phyloP scores from a whole-genome alignment of 2,329 filamentous ascomycete genomes.

The Neonectria faginata region DNA sequence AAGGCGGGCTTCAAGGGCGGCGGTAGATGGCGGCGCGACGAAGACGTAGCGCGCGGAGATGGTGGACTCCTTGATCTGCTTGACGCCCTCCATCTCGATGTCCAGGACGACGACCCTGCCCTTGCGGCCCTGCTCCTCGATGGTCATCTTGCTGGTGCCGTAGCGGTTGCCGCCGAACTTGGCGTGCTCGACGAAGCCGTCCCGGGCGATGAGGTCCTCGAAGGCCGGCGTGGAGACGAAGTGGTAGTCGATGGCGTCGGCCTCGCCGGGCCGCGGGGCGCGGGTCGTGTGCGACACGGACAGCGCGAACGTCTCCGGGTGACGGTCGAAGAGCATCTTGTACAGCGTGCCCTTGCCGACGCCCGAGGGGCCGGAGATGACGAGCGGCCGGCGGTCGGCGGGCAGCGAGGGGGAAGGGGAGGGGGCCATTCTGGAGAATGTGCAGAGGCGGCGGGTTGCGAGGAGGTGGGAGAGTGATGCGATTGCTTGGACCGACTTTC shows the following conservation, averaged over 20 bases:
- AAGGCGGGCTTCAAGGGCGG: conserved; percentile 79
- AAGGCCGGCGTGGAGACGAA: conserved; percentile 77
- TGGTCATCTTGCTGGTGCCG: conserved; percentile 84
- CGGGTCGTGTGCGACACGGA: conserved; percentile 84
- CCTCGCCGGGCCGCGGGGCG: conserved; percentile 78
- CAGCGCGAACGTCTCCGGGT: conserved; percentile 65
- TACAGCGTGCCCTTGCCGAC: conserved; percentile 86
- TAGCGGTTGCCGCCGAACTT: conserved; percentile 89
- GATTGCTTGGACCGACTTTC: neutral
- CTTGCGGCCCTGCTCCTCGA: conserved; percentile 78
- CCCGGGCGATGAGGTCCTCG: conserved; percentile 70
- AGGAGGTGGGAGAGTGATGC: neutral
- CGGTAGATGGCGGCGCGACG: conserved; percentile 81
- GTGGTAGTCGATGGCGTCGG: conserved; percentile 83
- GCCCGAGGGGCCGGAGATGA: conserved; percentile 84
- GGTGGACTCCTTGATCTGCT: conserved; percentile 85
- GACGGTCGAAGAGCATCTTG: conserved; percentile 72
- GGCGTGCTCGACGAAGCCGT: conserved; percentile 87
- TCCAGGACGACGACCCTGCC: conserved; percentile 85
- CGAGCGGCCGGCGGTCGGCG: conserved; percentile 71
- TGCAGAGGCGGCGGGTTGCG: neutral
- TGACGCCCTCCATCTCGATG: conserved; percentile 98
- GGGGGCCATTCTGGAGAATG: conserved; percentile 36
- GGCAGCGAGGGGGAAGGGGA: conserved; percentile 41
- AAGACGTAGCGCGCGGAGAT: conserved; percentile 87